Conservation (phyloP, 1,284 basidiomycete species). For the Ustilago bromivora region DNA sequence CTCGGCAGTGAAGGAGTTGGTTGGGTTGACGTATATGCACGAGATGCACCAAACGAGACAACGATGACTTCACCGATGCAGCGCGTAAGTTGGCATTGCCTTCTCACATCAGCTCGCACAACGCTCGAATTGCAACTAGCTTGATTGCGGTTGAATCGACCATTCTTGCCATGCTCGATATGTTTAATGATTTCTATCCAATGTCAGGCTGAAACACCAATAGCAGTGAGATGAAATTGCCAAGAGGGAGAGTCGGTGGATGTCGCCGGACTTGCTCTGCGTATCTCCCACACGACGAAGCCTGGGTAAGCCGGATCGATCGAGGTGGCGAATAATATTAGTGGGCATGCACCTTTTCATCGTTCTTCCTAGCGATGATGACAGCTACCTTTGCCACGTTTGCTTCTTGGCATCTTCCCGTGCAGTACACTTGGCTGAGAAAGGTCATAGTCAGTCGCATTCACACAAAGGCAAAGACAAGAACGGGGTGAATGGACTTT, state of each 20-base stretch:
- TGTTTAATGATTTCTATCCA: neutral
- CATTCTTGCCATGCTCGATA: neutral
- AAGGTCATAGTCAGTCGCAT: neutral
- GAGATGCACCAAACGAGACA: constrained; percentile 16
- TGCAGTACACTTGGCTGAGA: neutral
- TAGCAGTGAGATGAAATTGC: no score
- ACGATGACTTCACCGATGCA: constrained; percentile 34
- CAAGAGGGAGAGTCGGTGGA: neutral
- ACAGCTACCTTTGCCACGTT: neutral
- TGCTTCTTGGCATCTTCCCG: neutral
- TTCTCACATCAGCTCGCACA: neutral
- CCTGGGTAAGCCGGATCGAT: neutral
- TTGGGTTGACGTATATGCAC: constrained; percentile 6
- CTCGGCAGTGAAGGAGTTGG: no score
- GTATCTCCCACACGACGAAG: neutral
- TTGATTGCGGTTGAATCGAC: neutral
- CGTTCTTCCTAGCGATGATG: neutral
- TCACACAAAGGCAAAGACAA: neutral
- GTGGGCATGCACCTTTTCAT: neutral
- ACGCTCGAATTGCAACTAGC: neutral
- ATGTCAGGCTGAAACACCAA: no score
- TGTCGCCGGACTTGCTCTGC: constrained; percentile 1
- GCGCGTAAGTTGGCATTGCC: neutral
- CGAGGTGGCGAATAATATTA: neutral
- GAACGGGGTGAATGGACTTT: neutral